These are phyloP conservation scores for Diplogelasinospora grovesii DNA, from an alignment of 495 filamentous ascomycete species.

Conservation along the genomic window DNA sequence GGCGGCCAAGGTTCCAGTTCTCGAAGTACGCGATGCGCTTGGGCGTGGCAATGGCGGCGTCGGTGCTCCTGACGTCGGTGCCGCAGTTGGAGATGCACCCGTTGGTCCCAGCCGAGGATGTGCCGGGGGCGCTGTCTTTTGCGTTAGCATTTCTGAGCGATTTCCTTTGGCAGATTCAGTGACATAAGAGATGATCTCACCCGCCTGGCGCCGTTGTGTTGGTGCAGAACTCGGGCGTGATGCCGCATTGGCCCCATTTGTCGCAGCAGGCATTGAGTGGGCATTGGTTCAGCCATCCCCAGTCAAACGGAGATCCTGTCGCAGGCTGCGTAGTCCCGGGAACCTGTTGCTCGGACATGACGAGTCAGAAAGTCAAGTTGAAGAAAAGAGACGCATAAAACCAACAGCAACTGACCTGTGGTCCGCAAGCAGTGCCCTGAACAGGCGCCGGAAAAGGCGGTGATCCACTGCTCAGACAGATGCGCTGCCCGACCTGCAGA, in stretches of 20 bases:
- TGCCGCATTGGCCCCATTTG: constrained; percentile 33
- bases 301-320: constrained; percentile 8
- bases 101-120: constrained; percentile 21
- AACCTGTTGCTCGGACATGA: too few species aligned
- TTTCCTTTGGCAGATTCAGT: too few species aligned
- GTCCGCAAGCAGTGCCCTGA: constrained; percentile 38
- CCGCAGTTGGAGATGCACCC: constrained; percentile 43
- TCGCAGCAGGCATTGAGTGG: constrained; percentile 28
- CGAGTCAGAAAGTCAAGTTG: too few species aligned
- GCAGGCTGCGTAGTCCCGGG: constrained; percentile 11
- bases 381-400: too few species aligned
- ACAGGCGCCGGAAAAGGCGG: constrained; percentile 39
- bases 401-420: too few species aligned
- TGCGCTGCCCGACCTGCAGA: constrained; percentile 20
- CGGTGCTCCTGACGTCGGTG: constrained; percentile 13
- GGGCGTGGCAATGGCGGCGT: constrained; percentile 4
- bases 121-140: constrained; percentile 31
- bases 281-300: constrained; percentile 34
- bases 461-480: constrained; percentile 45
- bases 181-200: too few species aligned
- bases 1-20: constrained; percentile 15
- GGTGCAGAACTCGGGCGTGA: constrained; percentile 40
- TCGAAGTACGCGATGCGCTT: constrained; percentile 25
- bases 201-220: constrained; percentile 16
- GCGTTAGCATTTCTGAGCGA: too few species aligned